phyloP scores from a whole-genome alignment of 192 early-diverging fungal genomes.

The Entrophospora sp. region DNA sequence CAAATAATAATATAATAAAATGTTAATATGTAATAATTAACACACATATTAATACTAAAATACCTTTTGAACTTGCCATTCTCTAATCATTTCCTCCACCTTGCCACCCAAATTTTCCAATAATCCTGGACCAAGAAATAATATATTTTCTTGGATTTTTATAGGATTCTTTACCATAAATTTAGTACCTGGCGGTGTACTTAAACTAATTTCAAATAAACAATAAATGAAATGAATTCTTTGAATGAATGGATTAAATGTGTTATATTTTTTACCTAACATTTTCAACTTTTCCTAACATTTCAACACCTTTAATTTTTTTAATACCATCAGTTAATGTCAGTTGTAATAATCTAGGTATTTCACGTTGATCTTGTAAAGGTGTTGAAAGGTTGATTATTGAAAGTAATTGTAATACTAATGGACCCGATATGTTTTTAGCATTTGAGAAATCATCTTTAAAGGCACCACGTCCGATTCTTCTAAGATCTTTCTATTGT shows the following conservation, averaged over 20 bases:
- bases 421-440: not conserved
- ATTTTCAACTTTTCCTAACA: conserved; percentile 20
- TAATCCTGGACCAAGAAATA: conserved; percentile 22
- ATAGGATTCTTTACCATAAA: conserved; percentile 20
- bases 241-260: not conserved
- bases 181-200: conserved; percentile 29
- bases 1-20: no score
- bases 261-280: not conserved
- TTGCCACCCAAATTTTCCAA: conserved; percentile 25
- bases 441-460: not conserved
- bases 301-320: conserved; percentile 26
- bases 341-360: conserved; percentile 22
- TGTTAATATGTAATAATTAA: no score
- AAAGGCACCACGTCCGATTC: not conserved
- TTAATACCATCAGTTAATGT: conserved; percentile 26
- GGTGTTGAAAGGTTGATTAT: conserved; percentile 24
- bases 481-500: not conserved
- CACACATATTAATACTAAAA: no score
- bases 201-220: not conserved
- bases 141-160: conserved; percentile 21
- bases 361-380: conserved; percentile 18
- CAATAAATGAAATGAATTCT: not conserved
- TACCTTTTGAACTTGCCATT: conserved; percentile 30
- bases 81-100: conserved; percentile 25
- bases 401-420: conserved; percentile 25